Conservation (phyloP, 768 basidiomycete species). For the Boletus sp. region DNA sequence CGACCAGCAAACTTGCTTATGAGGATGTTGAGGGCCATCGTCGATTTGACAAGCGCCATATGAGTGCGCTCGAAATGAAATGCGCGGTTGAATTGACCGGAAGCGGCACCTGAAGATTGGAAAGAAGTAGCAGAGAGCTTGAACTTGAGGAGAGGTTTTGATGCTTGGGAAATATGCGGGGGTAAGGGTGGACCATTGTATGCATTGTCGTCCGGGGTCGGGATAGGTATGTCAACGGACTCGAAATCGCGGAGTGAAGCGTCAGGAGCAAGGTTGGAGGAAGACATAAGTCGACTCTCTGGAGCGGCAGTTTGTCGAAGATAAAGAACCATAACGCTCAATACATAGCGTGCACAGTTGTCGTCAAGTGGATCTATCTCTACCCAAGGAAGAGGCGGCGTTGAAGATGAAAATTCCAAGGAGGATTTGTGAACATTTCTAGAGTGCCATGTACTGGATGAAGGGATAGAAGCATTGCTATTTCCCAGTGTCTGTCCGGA, state of each 20-base stretch:
- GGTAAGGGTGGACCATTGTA: constrained; percentile 31
- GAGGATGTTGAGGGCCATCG: constrained; percentile 53
- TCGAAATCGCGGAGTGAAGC: constrained; percentile 72
- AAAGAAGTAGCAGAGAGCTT: constrained; percentile 40
- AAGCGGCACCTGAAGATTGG: constrained; percentile 37
- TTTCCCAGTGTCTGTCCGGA: constrained; percentile 28
- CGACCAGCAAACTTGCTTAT: constrained; percentile 72
- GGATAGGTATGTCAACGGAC: constrained; percentile 41
- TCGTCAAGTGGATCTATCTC: constrained; percentile 80
- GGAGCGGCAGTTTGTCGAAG: constrained; percentile 65
- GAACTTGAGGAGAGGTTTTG: constrained; percentile 31
- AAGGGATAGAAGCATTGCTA: constrained; percentile 37
- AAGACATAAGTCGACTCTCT: constrained; percentile 55
- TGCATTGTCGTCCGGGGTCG: constrained; percentile 19
- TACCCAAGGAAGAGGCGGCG: constrained; percentile 42
- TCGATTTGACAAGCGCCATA: constrained; percentile 53
- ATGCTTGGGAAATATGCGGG: constrained; percentile 38
- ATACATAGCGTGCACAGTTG: constrained; percentile 71
- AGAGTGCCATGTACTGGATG: constrained; percentile 23
- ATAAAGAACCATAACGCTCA: constrained; percentile 81
- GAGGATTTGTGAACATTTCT: constrained; percentile 38
- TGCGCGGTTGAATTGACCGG: constrained; percentile 23
- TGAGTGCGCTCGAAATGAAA: constrained; percentile 59
- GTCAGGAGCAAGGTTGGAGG: constrained; percentile 58
- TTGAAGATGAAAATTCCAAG: constrained; percentile 36